Evolutionary conservation across 225 moss, liverwort and hornwort species (phyloP), one percentile per base, ranked within the genome.

Genomic region (Takakia lepidozioides): DNA sequence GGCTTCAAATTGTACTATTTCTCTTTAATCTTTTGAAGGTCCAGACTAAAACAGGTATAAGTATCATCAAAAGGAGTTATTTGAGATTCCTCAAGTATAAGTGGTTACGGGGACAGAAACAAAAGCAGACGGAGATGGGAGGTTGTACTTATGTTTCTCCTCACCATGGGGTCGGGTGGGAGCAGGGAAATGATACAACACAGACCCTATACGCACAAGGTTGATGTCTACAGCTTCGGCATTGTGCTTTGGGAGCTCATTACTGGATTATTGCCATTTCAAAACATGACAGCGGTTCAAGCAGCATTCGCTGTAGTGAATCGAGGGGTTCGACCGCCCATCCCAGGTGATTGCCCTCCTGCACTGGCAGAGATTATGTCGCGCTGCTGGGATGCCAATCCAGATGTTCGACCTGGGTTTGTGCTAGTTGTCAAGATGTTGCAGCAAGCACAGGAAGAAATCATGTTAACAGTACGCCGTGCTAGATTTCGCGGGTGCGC

Each of bases 181-280:
- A 60, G 45, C 98, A 98, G 98, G 64, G 98, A 98, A 71, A 98
- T 91, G 91, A 98, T 98, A 29, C 98, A 91, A 71, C 98, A 87
- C 70, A 82, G 85, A 68, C 85, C 79, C 10, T 98, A 98, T 64
- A 98, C 16, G 19, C 85, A 91, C 66, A 98, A 98, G 85, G 98
- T 98, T 72, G 98, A 98, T 55, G 98, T 98, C 22, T 98, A 98
- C 85, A 98, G 98, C 78, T 98, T 98, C 44, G 98, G 98, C 25
- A 87, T 98, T 62, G 98, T 98, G 60, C 58, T 98, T 9, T 98
- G 98, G 98, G 98, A 98, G 85, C 98, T 98, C 39, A 74, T 98
- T 9, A 98, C 98, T 22, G 98, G 98, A 44, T 60, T 85, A 59
- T 72, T 91, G 16, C 98, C 98, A 23, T 98, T 98, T 29, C 91